A percentile compares a stretch with the other conserved stretches of the same genome.
These are phyloP conservation scores for Coix lacrymajobi DNA, from an alignment of 176 grass and related monocot species.

Conservation along the genomic window DNA sequence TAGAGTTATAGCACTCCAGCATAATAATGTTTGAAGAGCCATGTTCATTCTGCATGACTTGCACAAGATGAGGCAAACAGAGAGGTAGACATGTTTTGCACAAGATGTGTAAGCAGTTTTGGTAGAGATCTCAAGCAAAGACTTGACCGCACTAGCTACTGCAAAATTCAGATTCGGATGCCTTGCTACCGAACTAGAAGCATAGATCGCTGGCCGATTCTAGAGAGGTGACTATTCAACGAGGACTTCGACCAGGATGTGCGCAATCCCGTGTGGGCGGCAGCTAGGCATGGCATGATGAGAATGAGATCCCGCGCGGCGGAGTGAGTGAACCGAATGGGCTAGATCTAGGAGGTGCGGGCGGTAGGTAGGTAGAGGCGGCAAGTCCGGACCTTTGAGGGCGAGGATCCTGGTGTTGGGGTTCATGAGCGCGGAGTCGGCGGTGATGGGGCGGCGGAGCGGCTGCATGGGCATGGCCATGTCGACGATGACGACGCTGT, in stretches of 20 bases:
- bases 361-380: not conserved
- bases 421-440: constrained; percentile 97
- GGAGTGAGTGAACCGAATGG: not conserved
- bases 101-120: not conserved
- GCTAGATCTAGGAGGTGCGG: constrained; percentile 20
- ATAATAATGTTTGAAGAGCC: not conserved
- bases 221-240: not conserved
- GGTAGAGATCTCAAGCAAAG: not conserved
- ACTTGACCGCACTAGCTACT: not conserved
- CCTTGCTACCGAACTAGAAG: not conserved
- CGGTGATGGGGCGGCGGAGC: constrained; percentile 88
- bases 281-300: not conserved
- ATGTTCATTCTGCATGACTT: not conserved
- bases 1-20: not conserved
- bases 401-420: constrained; percentile 93
- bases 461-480: constrained; percentile 97
- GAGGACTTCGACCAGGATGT: not conserved
- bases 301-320: not conserved
- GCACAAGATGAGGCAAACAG: not conserved
- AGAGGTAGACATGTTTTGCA: not conserved
- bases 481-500: constrained; percentile 95
- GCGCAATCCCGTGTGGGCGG: not conserved
- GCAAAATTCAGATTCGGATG: not conserved
- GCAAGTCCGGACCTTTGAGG: constrained; percentile 60
- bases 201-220: not conserved